Percentiles rank a stretch among this genome's conserved stretches.
Conservation (phyloP, 2,329 filamentous ascomycete genomes). For the Rugonectria rugulosa region DNA sequence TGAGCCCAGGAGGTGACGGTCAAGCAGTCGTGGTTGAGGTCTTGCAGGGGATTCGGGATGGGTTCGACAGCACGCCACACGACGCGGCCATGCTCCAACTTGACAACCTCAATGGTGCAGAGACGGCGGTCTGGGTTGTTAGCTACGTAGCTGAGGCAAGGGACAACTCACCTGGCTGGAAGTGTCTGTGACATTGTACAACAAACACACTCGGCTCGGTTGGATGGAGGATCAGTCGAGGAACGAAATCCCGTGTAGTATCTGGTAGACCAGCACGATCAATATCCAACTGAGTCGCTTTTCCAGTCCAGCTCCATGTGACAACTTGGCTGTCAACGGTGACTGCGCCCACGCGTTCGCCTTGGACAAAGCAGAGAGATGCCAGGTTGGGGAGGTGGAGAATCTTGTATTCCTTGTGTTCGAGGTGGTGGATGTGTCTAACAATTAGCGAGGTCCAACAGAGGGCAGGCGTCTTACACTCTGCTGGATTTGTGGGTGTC, state of each 20-base stretch:
- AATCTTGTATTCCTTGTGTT: conserved; percentile 23
- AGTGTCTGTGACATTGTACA: conserved; percentile 18
- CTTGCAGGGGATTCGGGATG: conserved; percentile 22
- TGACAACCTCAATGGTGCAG: conserved; percentile 17
- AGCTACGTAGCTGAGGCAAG: neutral
- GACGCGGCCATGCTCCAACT: conserved; percentile 17
- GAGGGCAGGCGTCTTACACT: conserved; percentile 13
- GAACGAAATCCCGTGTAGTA: conserved; percentile 15
- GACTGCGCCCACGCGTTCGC: conserved; percentile 29
- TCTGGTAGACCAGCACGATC: conserved; percentile 5
- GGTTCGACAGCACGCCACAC: conserved; percentile 14
- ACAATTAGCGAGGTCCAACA: neutral
- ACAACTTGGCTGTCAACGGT: conserved; percentile 32
- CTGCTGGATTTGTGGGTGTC: neutral
- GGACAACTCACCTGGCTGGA: conserved; percentile 8
- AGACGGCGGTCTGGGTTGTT: conserved; percentile 5
- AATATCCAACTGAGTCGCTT: conserved; percentile 25
- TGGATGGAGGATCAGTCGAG: conserved; percentile 34
- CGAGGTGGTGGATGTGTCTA: conserved; percentile 35
- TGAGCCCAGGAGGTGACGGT: neutral
- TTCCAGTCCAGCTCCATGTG: conserved; percentile 32
- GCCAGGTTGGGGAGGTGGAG: conserved; percentile 30
- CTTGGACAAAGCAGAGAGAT: conserved; percentile 26
- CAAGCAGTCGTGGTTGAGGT: neutral
- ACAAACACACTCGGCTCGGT: conserved; percentile 28